Base-by-base conservation (phyloP, 1,284 basidiomycete genomes). In the Vanrija sp. region DNA sequence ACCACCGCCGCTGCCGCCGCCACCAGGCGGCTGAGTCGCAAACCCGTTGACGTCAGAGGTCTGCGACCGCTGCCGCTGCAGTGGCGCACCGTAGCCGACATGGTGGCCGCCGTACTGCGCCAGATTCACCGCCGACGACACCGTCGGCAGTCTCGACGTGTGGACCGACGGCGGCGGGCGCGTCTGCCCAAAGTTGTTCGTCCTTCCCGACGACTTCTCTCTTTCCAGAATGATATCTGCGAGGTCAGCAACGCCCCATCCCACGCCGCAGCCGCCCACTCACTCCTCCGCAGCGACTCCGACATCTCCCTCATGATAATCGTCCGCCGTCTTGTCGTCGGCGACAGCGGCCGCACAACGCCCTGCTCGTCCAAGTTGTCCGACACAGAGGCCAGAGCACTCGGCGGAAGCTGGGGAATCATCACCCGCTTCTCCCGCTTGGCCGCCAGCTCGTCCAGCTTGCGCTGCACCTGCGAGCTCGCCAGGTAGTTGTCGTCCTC, bases 241-340 rank as follows among this genome's bases (percentile, higher is more conserved):
- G 15, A 38, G 10, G 45, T 44, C 15, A 51, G 53, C 31, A 56
- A 27, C 35, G 20, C 20, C 16, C 36, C 20, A 18, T 35, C 15
- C 22, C 18, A 37, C 5, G 36, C 14, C 23, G 20, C n/a, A 6
- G 16, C 18, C 15, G 18, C 8, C 12, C n/a, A 67, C 71, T 67
- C 53, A 73, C 71, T 74, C 44, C 61, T 54, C 14, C 72, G 49
- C 18, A 74, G 54, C 15, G 68, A 71, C 60, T 71, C 71, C 20
- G 68, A 71, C 71, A 74, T 72, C 48, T 74, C 72, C 45, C 69
- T 58, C 61, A 69, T 67, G 51, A 74, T 74, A 39, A 74, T 74
- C 10, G 57, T 59, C 18, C 72, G 61, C 27, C 72, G 61, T 19
- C 65, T 59, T 2, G 68, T 65, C 2, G 69, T 70, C 8, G 72